phyloP scores from a whole-genome alignment of 208 protist genomes.

The Acanthamoeba quina region DNA sequence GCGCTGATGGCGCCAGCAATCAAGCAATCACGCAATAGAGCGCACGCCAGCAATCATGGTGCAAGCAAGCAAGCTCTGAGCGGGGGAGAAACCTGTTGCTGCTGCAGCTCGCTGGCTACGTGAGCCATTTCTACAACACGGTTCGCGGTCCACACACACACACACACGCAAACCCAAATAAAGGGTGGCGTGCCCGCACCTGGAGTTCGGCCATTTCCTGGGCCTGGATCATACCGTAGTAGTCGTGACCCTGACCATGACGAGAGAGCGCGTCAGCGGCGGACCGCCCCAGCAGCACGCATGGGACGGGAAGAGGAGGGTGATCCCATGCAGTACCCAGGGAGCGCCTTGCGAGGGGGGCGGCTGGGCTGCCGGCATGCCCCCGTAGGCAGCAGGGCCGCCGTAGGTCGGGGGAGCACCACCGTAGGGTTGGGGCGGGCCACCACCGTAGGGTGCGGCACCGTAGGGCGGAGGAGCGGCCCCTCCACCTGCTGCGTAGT shows the following conservation, averaged over 20 bases:
- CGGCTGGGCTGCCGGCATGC: neutral
- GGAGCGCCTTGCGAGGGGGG: slow-evolving; percentile 25
- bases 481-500: neutral
- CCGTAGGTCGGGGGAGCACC: neutral
- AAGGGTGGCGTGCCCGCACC: neutral
- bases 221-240: slow-evolving; percentile 44
- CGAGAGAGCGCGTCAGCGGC: neutral
- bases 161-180: neutral
- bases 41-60: neutral
- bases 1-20: neutral
- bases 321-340: neutral
- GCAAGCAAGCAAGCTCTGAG: neutral
- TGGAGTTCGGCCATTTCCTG: slow-evolving; percentile 58
- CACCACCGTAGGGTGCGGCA: neutral
- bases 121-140: too few species aligned
- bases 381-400: neutral
- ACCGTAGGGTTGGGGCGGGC: neutral
- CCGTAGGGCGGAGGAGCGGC: neutral
- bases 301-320: neutral
- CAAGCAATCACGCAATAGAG: neutral
- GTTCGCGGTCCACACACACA: neutral
- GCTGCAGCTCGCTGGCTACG: slow-evolving; percentile 9
- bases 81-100: neutral
- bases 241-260: slow-evolving; percentile 31
- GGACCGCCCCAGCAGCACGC: neutral